Evolutionary conservation across 2,329 filamentous ascomycete species (phyloP), one percentile per base, ranked within the genome.

Genomic region (Penicillium sp.): DNA sequence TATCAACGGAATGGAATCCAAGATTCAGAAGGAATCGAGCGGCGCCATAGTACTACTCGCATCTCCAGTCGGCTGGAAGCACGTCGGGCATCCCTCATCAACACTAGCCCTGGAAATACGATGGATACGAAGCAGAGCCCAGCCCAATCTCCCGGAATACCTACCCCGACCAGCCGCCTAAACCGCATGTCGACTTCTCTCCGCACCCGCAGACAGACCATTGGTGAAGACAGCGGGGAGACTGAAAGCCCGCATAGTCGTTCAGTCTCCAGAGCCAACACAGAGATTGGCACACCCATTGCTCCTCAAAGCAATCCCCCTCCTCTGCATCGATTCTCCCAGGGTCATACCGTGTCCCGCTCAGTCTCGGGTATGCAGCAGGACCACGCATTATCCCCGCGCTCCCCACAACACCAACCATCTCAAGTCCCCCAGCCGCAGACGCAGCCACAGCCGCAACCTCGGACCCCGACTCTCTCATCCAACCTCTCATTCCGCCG

Each of bases 251-350:
- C 65, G 3, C 60, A 61, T 27, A 60, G 49, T 33, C 71, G 73
- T 25, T 70, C 74, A 4, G 52, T 72, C 28, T 71, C 72, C 14
- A 64, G 74, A 48, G 71, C 72, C 25, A 68, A 70, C 64, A 74
- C 73, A 1, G 74, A 76, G 27, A 59, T 70, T 33, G 61, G 62
- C 18, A 66, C 59, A 29, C 60, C 64, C 27, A 58, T 57, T n/a
- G 53, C 60, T 9, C 46, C 56, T 4, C 62, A 64, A 48, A 62
- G 62, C 10, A 59, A 61, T 6, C 58, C 66, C 7, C 61, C 66
- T 2, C 61, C 66, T 2, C 64, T 66, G 35, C 69, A 72, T 45
- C 67, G 69, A 33, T 50, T 63, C 25, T 63, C 64, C 13, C 63
- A 64, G 39, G 62, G 61, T 37, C 64, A 64, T 38, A 57, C 57